phyloP scores from a whole-genome alignment of 2,329 filamentous ascomycete species.

The Hirsutella minnesotensis region DNA sequence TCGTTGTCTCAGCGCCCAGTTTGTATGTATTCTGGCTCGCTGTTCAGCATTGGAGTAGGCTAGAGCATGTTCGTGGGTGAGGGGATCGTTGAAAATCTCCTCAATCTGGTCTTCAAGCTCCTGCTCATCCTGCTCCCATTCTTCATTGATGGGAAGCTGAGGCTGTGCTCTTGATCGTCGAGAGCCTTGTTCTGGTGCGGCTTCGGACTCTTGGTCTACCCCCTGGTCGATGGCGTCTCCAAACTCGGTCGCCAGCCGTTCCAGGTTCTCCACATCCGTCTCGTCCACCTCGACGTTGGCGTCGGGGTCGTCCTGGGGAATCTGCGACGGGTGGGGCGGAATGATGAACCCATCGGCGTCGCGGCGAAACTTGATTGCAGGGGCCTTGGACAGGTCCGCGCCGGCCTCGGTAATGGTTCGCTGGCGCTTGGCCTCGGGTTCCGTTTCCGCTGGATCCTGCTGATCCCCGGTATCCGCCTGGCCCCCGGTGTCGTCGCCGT shows the following conservation, averaged over 20 bases:
- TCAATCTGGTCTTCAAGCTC: conserved; percentile 60
- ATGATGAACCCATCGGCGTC: conserved; percentile 62
- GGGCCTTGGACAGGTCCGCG: conserved; percentile 21
- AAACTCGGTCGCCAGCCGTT: conserved; percentile 31
- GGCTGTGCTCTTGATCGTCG: conserved; percentile 28
- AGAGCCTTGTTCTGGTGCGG: conserved; percentile 8
- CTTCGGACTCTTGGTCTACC: conserved; percentile 10
- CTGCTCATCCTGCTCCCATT: conserved; percentile 51
- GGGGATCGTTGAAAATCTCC: conserved; percentile 53
- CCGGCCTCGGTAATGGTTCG: conserved; percentile 15
- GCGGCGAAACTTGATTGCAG: conserved; percentile 29
- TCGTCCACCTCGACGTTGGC: conserved; percentile 10
- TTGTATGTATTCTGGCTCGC: conserved; percentile 39
- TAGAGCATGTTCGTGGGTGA: conserved; percentile 42
- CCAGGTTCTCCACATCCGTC: conserved; percentile 20
- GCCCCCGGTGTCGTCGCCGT: neutral
- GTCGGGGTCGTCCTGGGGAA: conserved; percentile 18
- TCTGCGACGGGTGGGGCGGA: conserved; percentile 35
- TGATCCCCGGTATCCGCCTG: neutral
- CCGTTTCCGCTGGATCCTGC: neutral
- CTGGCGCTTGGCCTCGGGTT: neutral
- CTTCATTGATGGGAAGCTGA: conserved; percentile 45
- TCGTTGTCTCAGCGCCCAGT: conserved; percentile 36
- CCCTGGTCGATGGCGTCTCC: conserved; percentile 24
- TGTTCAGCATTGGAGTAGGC: conserved; percentile 46